Conservation (phyloP, 225 moss, liverwort and hornwort species). For the Anthoceros angustus region DNA sequence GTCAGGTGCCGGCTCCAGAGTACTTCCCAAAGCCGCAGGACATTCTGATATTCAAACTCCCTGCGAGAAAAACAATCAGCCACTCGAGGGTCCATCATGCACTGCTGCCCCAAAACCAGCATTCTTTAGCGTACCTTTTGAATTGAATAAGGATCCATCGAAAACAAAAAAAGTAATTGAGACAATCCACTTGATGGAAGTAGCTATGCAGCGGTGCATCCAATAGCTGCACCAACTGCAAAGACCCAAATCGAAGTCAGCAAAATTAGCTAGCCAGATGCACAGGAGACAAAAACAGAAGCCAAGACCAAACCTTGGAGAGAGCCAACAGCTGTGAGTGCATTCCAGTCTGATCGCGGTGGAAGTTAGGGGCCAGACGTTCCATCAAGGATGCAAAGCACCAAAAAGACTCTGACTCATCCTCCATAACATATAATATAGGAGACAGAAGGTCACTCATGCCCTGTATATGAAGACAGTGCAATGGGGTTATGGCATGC, state of each 20-base stretch:
- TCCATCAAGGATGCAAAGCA: constrained; percentile 97
- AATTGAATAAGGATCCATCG: constrained; percentile 98
- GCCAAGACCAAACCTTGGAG: constrained; percentile 37
- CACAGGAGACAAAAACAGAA: background rate
- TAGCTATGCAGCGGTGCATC: constrained; percentile 89
- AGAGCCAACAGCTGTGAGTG: constrained; percentile 87
- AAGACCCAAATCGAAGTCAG: background rate
- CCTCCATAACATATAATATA: constrained; percentile 67
- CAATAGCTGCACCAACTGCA: constrained; percentile 82
- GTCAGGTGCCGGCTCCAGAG: constrained; percentile 82
- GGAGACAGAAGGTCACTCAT: constrained; percentile 98
- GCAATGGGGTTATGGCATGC: background rate
- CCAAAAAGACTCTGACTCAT: constrained; percentile 97
- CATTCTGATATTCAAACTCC: constrained; percentile 77
- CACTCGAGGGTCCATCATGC: constrained; percentile 6
- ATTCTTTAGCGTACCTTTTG: constrained; percentile 50
- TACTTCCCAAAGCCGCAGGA: constrained; percentile 86
- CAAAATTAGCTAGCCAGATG: background rate
- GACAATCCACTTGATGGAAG: constrained; percentile 81
- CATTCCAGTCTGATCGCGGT: constrained; percentile 98
- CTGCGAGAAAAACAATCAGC: constrained; percentile 16
- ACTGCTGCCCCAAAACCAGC: background rate
- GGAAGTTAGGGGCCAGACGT: constrained; percentile 95
- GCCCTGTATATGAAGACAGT: constrained; percentile 32
- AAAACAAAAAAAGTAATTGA: constrained; percentile 98